Percentiles rank a stretch among this genome's conserved stretches.
Conservation (phyloP, 1,284 basidiomycete genomes). For the Trametes sp. region DNA sequence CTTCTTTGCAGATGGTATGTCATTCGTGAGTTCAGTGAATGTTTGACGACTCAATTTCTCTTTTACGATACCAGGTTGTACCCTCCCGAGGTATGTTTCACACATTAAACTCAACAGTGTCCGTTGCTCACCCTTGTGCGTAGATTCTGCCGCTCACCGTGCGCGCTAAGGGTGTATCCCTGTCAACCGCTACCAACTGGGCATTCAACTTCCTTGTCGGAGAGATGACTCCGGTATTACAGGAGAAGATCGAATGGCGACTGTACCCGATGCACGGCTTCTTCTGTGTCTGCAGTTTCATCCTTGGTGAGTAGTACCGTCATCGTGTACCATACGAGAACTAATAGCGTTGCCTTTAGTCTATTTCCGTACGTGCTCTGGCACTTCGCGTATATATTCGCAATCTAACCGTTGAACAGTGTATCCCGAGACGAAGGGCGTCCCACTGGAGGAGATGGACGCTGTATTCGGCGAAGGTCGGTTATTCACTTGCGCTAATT, state of each 20-base stretch:
- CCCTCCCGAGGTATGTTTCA: constrained; percentile 76
- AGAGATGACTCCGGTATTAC: constrained; percentile 87
- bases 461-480: constrained; percentile 82
- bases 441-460: constrained; percentile 86
- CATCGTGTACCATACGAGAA: constrained; percentile 5
- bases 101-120: too few species aligned
- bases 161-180: constrained; percentile 93
- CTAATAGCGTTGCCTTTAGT: constrained; percentile 50
- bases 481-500: constrained; percentile 1
- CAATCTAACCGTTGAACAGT: constrained; percentile 51
- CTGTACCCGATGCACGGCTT: constrained; percentile 97
- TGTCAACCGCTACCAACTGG: constrained; percentile 90
- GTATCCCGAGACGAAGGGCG: constrained; percentile 84
- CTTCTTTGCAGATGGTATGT: not conserved
- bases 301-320: constrained; percentile 61
- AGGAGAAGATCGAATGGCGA: constrained; percentile 91
- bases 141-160: constrained; percentile 92
- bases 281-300: constrained; percentile 90
- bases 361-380: constrained; percentile 68
- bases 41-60: constrained; percentile 44
- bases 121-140: not conserved
- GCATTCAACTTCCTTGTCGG: constrained; percentile 92
- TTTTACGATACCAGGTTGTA: constrained; percentile 76
- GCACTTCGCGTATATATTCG: constrained; percentile 5
- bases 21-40: not conserved